Conservation (phyloP, 179 eudicot genomes). For the Camellia oleifera region DNA sequence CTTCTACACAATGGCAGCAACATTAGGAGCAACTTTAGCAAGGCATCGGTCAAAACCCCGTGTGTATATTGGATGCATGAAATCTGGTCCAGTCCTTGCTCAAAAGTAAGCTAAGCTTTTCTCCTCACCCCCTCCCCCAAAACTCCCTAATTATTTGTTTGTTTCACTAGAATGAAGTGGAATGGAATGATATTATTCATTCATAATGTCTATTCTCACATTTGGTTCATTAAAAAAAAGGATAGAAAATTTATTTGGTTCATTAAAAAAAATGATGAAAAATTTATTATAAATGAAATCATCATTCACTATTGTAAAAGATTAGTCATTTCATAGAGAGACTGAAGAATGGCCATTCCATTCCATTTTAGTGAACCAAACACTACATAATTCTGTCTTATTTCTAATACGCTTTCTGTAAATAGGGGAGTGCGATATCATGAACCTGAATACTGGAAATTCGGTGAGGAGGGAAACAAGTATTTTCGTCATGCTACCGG, state of each 20-base stretch:
- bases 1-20: constrained; percentile 41
- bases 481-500: constrained; percentile 98
- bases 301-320: too few species aligned
- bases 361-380: too few species aligned
- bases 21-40: constrained; percentile 71
- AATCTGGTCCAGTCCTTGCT: constrained; percentile 95
- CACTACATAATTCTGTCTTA: not conserved
- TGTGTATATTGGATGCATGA: constrained; percentile 96
- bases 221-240: too few species aligned
- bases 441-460: constrained; percentile 96
- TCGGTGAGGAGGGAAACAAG: constrained; percentile 84
- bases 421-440: constrained; percentile 92
- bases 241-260: too few species aligned
- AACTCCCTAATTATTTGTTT: not conserved
- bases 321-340: too few species aligned
- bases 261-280: too few species aligned
- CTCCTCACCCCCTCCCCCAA: not conserved
- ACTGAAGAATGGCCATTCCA: too few species aligned
- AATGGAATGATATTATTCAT: too few species aligned
- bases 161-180: too few species aligned
- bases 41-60: constrained; percentile 79
- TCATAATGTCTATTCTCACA: too few species aligned
- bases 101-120: constrained; percentile 54
- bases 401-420: constrained; percentile 11
- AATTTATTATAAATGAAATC: too few species aligned